Conservation (phyloP, 345 rosid genomes). For the Bruguiera gymnorhiza region DNA sequence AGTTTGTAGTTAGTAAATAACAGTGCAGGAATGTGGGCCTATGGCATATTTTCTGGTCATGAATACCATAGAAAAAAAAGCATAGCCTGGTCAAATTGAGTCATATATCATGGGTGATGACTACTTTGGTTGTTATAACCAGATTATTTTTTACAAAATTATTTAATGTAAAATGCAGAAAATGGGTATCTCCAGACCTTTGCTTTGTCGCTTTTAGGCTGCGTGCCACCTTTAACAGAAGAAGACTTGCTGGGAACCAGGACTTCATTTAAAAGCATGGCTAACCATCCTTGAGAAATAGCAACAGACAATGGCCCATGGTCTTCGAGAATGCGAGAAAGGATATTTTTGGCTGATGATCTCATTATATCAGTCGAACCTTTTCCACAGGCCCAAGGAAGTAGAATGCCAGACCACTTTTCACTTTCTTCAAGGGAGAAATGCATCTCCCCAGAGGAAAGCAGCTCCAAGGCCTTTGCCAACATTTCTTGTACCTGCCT, state of each 20-base stretch:
- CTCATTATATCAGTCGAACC: slow-evolving; percentile 51
- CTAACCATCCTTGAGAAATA: slow-evolving; percentile 95
- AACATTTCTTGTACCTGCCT: slow-evolving; percentile 74
- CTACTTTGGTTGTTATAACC: background rate
- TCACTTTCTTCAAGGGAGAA: slow-evolving; percentile 88
- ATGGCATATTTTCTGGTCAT: slow-evolving; percentile 11
- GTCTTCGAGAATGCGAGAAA: slow-evolving; percentile 75
- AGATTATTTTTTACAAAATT: slow-evolving; percentile 1
- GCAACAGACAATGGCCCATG: slow-evolving; percentile 71
- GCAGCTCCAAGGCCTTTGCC: slow-evolving; percentile 80
- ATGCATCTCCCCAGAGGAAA: slow-evolving; percentile 57
- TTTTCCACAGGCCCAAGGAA: slow-evolving; percentile 76
- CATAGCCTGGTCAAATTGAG: background rate
- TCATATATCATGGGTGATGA: background rate
- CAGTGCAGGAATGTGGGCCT: background rate
- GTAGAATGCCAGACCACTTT: slow-evolving; percentile 83
- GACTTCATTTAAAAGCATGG: slow-evolving; percentile 63
- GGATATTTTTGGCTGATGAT: slow-evolving; percentile 72
- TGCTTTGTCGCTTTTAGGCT: slow-evolving; percentile 54
- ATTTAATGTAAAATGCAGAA: background rate
- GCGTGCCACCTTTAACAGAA: slow-evolving; percentile 52
- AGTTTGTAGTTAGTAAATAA: slow-evolving; percentile 15
- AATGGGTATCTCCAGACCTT: slow-evolving; percentile 46
- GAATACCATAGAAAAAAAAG: background rate
- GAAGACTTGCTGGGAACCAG: slow-evolving; percentile 50